A percentile compares a stretch with the other conserved stretches of the same genome.
These are phyloP conservation scores for Histomonas meleagridis DNA, from an alignment of 208 protist genomes.

Conservation along the genomic window DNA sequence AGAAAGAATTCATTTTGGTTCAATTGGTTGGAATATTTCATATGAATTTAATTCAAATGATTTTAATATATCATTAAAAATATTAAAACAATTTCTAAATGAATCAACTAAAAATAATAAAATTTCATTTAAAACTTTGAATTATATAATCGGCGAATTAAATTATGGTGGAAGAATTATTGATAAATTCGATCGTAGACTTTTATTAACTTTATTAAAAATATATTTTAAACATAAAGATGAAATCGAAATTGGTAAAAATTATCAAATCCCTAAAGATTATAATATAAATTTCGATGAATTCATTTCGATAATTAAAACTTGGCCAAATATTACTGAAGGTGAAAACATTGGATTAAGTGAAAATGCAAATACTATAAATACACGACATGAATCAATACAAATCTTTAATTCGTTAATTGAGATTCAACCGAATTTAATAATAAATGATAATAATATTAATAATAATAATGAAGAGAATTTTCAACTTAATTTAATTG, in stretches of 20 bases:
- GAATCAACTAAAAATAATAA: constrained; percentile 63
- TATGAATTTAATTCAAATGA: constrained; percentile 95
- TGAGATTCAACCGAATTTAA: constrained; percentile 1
- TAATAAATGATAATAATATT: not conserved
- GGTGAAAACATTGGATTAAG: not conserved
- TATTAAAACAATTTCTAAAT: constrained; percentile 78
- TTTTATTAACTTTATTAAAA: constrained; percentile 69
- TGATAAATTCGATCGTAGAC: constrained; percentile 80
- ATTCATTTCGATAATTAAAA: constrained; percentile 77
- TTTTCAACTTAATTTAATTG: constrained; percentile 86
- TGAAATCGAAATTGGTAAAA: constrained; percentile 66
- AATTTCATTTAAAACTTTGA: constrained; percentile 84
- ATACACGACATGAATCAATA: not conserved
- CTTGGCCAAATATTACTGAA: constrained; percentile 64
- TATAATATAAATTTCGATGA: constrained; percentile 62
- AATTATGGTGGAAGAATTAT: constrained; percentile 95
- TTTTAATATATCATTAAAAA: constrained; percentile 74
- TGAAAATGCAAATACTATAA: not conserved
- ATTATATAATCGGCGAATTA: constrained; percentile 90
- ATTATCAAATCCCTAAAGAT: constrained; percentile 53
- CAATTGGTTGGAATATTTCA: constrained; percentile 81
- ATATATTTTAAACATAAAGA: constrained; percentile 64
- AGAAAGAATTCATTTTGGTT: constrained; percentile 69
- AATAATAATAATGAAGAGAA: constrained; percentile 3
- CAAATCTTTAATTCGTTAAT: not conserved